Evolutionary conservation across 805 yeast genomes (phyloP), one percentile per base, ranked within the genome.

Genomic region (Grigorovia yakushimaensis): DNA sequence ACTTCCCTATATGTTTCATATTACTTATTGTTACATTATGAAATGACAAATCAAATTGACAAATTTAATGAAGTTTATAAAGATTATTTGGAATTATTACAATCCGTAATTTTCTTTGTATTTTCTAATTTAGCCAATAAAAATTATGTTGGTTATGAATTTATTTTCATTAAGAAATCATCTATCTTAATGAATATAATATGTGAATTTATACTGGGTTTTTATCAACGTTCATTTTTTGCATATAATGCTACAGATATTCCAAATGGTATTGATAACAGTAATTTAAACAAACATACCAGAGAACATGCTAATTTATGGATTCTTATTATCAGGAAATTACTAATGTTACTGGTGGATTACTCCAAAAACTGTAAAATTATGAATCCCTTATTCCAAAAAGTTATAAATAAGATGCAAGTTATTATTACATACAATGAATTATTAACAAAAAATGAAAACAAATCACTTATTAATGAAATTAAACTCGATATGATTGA

Each of bases 141-240:
- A 39, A 59, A 54, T 45, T 57, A 60, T 49, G 61, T 62, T 10
- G 66, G 65, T 42, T 54, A 56, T 51, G 66, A 62, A 49, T 62
- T 61, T 39, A 46, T 59, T 23, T 61, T 56, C 38, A 53, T 57
- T n/a, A 61, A 58, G 41, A 57, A 54, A 44, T 56, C 62, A n/a
- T 61, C 60, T 36, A 37, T 43, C 11, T 47, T 57, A n/a, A 43
- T 62, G 36, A 47, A 55, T 23, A 55, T 50, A 27, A 44, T 61
- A 3, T 54, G 57, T 44, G 58, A 53, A 33, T 54, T 62, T 54
- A 43, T 60, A 4, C 49, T 62, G n/a, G 57, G 59, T 11, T 40
- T 60, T 21, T 51, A 55, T 35, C 60, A 55, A 43, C 55, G 65
- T 35, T 51, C 50, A 1, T 39, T 19, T 23, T 50, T 47, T 36